Percentiles rank a stretch among this genome's conserved stretches.
Conservation (phyloP, 441 rosid genomes). For the Gossypium gossypioides region DNA sequence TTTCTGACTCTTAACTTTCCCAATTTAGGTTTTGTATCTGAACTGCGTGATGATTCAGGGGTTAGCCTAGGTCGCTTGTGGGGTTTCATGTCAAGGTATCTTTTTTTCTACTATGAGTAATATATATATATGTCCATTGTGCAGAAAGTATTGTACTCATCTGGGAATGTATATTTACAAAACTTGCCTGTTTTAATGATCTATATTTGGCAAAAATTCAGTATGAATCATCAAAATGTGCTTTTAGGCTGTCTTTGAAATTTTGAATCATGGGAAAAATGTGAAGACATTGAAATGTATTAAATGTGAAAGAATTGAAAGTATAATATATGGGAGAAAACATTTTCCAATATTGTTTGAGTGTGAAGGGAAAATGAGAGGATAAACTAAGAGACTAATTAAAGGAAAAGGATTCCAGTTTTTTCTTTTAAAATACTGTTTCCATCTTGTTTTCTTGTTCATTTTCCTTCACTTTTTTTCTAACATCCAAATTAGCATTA, state of each 20-base stretch:
- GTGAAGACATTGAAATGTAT: constrained; percentile 8
- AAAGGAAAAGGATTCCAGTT: background rate
- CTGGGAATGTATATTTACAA: background rate
- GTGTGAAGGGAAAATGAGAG: background rate
- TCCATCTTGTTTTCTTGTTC: background rate
- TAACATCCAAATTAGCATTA: background rate
- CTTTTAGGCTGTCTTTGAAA: constrained; percentile 2
- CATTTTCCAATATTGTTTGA: background rate
- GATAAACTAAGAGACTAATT: background rate
- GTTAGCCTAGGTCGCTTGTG: constrained; percentile 50
- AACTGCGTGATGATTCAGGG: constrained; percentile 75
- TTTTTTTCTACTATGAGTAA: background rate
- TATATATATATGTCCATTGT: background rate
- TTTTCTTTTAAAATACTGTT: background rate
- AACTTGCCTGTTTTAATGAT: background rate
- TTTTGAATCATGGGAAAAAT: background rate
- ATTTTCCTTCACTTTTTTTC: background rate
- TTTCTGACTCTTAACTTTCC: constrained; percentile 7
- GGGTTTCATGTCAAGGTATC: constrained; percentile 81
- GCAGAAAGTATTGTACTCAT: background rate
- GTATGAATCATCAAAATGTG: background rate
- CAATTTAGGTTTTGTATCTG: constrained; percentile 46
- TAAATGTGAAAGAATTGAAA: background rate
- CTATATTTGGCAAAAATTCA: background rate
- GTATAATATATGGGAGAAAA: background rate